Conservation (phyloP, 75 land plant species). For the Gnetum montanum region DNA sequence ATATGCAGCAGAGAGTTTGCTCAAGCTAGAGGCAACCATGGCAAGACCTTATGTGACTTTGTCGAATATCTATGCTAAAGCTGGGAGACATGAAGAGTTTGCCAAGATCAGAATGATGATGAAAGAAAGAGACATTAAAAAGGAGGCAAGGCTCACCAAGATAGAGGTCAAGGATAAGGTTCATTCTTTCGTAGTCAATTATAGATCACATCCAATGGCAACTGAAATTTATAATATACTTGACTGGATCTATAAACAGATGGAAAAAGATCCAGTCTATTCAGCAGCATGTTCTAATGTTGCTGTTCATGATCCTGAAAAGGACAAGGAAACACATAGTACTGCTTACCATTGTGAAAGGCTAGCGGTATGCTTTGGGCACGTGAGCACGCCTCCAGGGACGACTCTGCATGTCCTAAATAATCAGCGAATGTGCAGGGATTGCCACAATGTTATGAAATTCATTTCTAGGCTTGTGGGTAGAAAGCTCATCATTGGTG, state of each 20-base stretch:
- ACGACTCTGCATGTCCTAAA: background rate
- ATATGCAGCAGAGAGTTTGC: background rate
- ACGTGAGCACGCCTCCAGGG: background rate
- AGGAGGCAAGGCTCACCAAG: constrained; percentile 34
- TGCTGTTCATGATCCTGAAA: no score
- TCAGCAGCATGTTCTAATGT: no score
- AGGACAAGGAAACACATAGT: no score
- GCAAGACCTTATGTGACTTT: constrained; percentile 7
- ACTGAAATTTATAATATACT: constrained; percentile 15
- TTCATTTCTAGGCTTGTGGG: background rate
- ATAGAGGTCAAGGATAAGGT: constrained; percentile 25
- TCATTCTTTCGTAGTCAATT: constrained; percentile 20
- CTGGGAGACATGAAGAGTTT: constrained; percentile 1
- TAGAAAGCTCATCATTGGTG: background rate
- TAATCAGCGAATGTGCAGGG: background rate
- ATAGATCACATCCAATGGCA: constrained; percentile 17
- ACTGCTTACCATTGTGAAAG: background rate
- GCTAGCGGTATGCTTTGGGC: background rate
- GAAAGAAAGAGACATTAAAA: constrained; percentile 23
- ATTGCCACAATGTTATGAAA: background rate
- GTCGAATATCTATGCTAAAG: constrained; percentile 11
- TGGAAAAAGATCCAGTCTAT: no score
- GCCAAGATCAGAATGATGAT: constrained; percentile 3
- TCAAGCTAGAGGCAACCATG: constrained; percentile 2
- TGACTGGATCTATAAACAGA: no score